phyloP scores from a whole-genome alignment of 208 protist species.

The Sergeia podlipaevii region DNA sequence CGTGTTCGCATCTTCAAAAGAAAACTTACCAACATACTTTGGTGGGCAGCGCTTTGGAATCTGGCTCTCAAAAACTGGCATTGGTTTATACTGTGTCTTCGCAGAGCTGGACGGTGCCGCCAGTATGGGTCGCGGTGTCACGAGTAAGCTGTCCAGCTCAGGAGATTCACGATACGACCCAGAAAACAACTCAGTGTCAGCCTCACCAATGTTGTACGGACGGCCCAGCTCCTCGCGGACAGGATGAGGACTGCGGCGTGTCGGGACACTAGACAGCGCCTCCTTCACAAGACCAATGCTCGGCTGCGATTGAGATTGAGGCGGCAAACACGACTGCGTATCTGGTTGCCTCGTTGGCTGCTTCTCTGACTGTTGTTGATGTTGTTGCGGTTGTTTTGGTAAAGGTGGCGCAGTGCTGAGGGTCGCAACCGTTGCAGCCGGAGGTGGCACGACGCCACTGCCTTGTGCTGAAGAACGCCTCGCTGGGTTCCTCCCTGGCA shows the following conservation, averaged over 20 bases:
- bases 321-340: background rate
- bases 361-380: background rate
- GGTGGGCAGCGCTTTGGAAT: conserved; percentile 33
- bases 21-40: conserved; percentile 45
- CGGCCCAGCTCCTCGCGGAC: conserved; percentile 16
- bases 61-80: background rate
- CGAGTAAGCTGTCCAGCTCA: conserved; percentile 41
- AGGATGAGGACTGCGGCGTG: background rate
- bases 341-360: background rate
- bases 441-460: background rate
- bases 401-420: background rate
- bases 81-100: background rate
- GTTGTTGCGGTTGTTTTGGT: background rate
- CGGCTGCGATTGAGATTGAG: background rate
- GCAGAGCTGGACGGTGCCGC: background rate
- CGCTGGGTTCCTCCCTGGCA: conserved; percentile 14
- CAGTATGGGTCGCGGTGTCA: conserved; percentile 24
- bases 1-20: conserved; percentile 30
- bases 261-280: conserved; percentile 12
- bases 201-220: too few relatives aligned
- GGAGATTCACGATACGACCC: too few relatives aligned
- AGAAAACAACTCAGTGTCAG: too few relatives aligned
- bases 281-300: conserved; percentile 36
- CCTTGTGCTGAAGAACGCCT: too few relatives aligned
- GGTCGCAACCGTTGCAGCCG: background rate